Evolutionary conservation across 257 asterid species (phyloP).

Genomic region (Lycium ferocissimum): DNA sequence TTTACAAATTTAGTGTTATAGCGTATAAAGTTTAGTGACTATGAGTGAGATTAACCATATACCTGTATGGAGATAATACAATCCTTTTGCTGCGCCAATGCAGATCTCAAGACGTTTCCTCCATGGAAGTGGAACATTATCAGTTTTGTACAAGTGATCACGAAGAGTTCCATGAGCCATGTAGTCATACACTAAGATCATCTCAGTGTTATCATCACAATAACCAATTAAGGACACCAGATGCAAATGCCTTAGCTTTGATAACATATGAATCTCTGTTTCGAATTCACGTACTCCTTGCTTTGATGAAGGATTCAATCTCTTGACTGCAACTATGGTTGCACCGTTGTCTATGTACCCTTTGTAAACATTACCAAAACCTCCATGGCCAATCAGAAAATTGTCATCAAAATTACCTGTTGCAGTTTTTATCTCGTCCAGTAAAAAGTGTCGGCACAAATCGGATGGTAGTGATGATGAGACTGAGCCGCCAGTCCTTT

Average conservation of each 20-base stretch:
- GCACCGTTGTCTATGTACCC: slow-evolving; percentile 46
- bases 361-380: slow-evolving; percentile 72
- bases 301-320: slow-evolving; percentile 53
- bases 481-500: slow-evolving; percentile 39
- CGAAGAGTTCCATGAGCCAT: slow-evolving; percentile 64
- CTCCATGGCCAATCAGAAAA: slow-evolving; percentile 57
- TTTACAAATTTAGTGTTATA: slow-evolving; percentile 21
- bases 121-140: slow-evolving; percentile 55
- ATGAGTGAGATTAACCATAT: neutral
- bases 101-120: slow-evolving; percentile 62
- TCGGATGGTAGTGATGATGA: slow-evolving; percentile 40
- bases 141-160: slow-evolving; percentile 53
- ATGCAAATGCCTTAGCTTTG: slow-evolving; percentile 64
- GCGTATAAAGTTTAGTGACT: neutral
- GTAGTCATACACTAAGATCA: slow-evolving; percentile 80
- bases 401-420: slow-evolving; percentile 51
- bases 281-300: slow-evolving; percentile 66
- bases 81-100: slow-evolving; percentile 70
- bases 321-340: slow-evolving; percentile 55
- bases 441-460: slow-evolving; percentile 47
- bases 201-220: slow-evolving; percentile 58
- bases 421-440: slow-evolving; percentile 56
- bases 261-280: slow-evolving; percentile 70
- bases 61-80: slow-evolving; percentile 70
- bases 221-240: slow-evolving; percentile 73